Conservation (phyloP, 352 stramenopile species). For the Phytophthora sp. region DNA sequence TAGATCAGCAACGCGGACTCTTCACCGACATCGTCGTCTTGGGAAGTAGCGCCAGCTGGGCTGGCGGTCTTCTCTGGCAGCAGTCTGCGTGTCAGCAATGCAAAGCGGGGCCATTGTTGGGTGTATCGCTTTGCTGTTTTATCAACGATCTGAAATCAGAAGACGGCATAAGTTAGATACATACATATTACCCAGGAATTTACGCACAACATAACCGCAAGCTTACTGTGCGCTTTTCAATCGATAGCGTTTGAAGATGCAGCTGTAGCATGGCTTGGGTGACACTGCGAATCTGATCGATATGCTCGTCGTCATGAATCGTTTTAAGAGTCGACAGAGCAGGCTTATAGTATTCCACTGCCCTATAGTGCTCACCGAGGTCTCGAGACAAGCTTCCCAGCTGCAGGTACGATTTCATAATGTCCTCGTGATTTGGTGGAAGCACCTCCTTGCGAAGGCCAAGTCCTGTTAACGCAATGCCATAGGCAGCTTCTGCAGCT, state of each 20-base stretch:
- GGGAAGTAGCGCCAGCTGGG: not conserved
- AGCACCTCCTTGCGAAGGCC: constrained; percentile 44
- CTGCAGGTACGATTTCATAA: constrained; percentile 54
- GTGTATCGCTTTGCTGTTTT: constrained; percentile 43
- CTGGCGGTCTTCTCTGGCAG: not conserved
- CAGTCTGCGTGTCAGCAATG: constrained; percentile 8
- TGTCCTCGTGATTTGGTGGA: constrained; percentile 24
- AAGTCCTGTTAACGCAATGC: constrained; percentile 41
- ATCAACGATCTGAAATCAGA: constrained; percentile 42
- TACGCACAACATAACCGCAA: not conserved
- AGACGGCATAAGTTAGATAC: constrained; percentile 10
- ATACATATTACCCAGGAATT: not conserved
- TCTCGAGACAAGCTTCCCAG: constrained; percentile 44
- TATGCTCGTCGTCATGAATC: constrained; percentile 18
- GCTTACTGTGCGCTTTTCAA: constrained; percentile 45
- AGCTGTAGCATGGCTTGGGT: constrained; percentile 49
- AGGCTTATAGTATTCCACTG: constrained; percentile 56
- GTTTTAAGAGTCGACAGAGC: constrained; percentile 43
- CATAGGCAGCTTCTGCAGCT: constrained; percentile 49
- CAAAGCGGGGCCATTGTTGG: constrained; percentile 25
- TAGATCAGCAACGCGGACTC: constrained; percentile 37
- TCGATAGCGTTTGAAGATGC: constrained; percentile 38
- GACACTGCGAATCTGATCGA: constrained; percentile 42
- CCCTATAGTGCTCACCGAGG: constrained; percentile 59
- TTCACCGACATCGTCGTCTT: constrained; percentile 11